Percentiles rank a stretch among this genome's conserved stretches.
phyloP scores from a whole-genome alignment of 306 rosid species.

The Astragalus glycyphyllos region DNA sequence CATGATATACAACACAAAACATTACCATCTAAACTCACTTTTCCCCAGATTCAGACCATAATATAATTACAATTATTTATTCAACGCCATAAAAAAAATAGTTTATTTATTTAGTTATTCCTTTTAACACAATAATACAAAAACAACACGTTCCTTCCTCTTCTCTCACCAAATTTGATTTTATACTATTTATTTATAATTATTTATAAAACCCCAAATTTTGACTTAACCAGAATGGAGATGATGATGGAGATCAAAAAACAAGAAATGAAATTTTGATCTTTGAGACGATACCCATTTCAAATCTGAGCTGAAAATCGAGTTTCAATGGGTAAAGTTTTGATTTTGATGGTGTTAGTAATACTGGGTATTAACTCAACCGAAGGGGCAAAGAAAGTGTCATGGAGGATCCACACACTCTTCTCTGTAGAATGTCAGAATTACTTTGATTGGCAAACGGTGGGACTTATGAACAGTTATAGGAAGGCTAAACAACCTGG shows the following conservation, averaged over 20 bases:
- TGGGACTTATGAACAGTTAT: slow-evolving; percentile 87
- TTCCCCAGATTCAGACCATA: slow-evolving; percentile 32
- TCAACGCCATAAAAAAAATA: background rate
- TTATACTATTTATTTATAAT: background rate
- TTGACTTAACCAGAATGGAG: slow-evolving; percentile 59
- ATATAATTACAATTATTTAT: slow-evolving; percentile 15
- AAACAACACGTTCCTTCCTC: background rate
- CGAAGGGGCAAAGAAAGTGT: slow-evolving; percentile 55
- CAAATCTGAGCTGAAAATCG: slow-evolving; percentile 49
- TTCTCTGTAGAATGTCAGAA: slow-evolving; percentile 98
- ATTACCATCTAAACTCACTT: slow-evolving; percentile 20
- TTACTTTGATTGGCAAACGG: slow-evolving; percentile 99
- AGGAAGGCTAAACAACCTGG: slow-evolving; percentile 88
- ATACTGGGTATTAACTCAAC: slow-evolving; percentile 39
- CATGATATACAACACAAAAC: background rate
- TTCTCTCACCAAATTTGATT: background rate
- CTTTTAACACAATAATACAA: background rate
- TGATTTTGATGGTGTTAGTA: slow-evolving; percentile 47
- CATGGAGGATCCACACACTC: slow-evolving; percentile 83
- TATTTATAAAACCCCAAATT: slow-evolving; percentile 25
- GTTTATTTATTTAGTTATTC: background rate
- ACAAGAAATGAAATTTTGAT: slow-evolving; percentile 53
- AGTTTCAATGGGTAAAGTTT: slow-evolving; percentile 58
- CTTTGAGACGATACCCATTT: slow-evolving; percentile 55
- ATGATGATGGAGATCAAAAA: slow-evolving; percentile 27